phyloP scores from a whole-genome alignment of 768 basidiomycete species.

The Tulasnella sp. region DNA sequence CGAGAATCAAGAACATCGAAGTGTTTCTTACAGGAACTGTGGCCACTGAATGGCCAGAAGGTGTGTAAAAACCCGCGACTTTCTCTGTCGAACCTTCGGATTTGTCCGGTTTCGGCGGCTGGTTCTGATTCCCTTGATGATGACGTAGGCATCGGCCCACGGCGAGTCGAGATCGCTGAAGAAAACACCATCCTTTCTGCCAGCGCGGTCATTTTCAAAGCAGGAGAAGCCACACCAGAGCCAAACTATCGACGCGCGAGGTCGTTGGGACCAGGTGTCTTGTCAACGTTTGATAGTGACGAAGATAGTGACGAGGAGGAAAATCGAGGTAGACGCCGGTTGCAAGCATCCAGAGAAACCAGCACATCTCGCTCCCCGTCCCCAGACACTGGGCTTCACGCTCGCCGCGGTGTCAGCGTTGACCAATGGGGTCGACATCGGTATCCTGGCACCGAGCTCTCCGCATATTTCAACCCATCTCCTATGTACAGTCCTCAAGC shows the following conservation, averaged over 20 bases:
- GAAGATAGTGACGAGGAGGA: constrained; percentile 22
- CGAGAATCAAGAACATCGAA: constrained; percentile 79
- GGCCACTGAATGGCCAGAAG: constrained; percentile 78
- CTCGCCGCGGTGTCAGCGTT: constrained; percentile 13
- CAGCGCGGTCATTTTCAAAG: constrained; percentile 68
- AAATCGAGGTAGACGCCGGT: background rate
- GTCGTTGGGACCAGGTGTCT: constrained; percentile 52
- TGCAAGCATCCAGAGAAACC: background rate
- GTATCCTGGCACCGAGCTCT: background rate
- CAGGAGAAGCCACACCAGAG: constrained; percentile 39
- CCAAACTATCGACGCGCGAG: constrained; percentile 45
- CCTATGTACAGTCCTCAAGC: constrained; percentile 14
- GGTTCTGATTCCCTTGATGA: background rate
- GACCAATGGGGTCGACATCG: constrained; percentile 15
- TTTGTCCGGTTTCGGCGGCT: constrained; percentile 25
- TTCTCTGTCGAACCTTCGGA: background rate
- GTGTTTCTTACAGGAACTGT: constrained; percentile 65
- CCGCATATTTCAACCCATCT: constrained; percentile 2
- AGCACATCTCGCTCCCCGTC: background rate
- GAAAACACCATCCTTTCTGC: constrained; percentile 70
- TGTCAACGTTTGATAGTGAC: constrained; percentile 39
- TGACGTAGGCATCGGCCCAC: constrained; percentile 57
- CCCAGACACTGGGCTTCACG: background rate
- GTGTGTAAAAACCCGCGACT: constrained; percentile 41
- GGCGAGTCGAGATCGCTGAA: constrained; percentile 72